A percentile compares a stretch with the other conserved stretches of the same genome.
Evolutionary conservation across 345 rosid genomes (phyloP).

Genomic region (Eucalyptus microcorys): DNA sequence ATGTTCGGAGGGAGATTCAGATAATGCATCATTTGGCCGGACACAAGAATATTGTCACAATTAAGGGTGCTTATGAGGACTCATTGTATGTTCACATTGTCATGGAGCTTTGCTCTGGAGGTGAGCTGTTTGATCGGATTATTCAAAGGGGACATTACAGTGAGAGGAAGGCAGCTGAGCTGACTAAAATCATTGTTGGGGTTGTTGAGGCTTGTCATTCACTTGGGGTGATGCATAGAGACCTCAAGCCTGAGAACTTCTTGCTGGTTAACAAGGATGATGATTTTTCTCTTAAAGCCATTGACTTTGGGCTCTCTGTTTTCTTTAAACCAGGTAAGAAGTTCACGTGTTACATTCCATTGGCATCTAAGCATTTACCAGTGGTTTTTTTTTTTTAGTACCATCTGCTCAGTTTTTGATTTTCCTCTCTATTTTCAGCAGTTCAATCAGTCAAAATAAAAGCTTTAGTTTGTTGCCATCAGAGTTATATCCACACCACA

Average conservation of each 20-base stretch:
- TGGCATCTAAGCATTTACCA: not conserved
- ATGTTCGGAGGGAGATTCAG: constrained; percentile 93
- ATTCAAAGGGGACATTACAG: constrained; percentile 97
- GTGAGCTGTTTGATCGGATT: constrained; percentile 92
- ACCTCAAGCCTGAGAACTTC: constrained; percentile 96
- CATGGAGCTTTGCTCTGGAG: constrained; percentile 96
- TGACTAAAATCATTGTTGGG: constrained; percentile 87
- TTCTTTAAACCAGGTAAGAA: constrained; percentile 89
- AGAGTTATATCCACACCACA: not conserved
- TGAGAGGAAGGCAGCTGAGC: constrained; percentile 92
- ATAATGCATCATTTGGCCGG: constrained; percentile 99
- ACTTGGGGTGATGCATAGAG: constrained; percentile 98
- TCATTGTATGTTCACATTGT: constrained; percentile 75
- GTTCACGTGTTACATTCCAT: not conserved
- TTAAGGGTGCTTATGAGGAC: constrained; percentile 96
- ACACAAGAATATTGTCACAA: constrained; percentile 83
- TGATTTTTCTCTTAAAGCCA: constrained; percentile 96
- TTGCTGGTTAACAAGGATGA: constrained; percentile 94
- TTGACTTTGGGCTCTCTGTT: constrained; percentile 95
- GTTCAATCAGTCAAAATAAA: not conserved
- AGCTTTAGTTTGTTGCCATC: not conserved
- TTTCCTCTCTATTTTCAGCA: not conserved
- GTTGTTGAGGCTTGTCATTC: constrained; percentile 97
- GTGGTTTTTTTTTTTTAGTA: not conserved
- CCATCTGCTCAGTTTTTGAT: not conserved